Conservation (phyloP, 805 yeast species). For the Kuraishia borneana region DNA sequence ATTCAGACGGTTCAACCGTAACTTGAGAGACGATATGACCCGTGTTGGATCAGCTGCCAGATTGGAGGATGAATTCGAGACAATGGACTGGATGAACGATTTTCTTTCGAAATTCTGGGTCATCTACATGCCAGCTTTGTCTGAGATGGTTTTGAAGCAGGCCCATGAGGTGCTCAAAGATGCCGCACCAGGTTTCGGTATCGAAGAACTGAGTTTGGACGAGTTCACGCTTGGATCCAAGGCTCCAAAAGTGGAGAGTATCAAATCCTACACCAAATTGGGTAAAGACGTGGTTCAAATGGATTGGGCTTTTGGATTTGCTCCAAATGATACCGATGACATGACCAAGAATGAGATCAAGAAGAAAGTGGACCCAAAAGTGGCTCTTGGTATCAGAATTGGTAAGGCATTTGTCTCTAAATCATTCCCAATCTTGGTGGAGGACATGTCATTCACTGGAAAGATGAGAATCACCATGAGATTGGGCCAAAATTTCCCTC, state of each 20-base stretch:
- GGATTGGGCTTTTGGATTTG: conserved; percentile 77
- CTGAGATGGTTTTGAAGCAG: conserved; percentile 59
- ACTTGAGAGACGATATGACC: conserved; percentile 65
- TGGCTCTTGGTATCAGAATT: conserved; percentile 67
- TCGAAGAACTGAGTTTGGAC: conserved; percentile 60
- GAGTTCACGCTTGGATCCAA: conserved; percentile 75
- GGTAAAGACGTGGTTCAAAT: conserved; percentile 62
- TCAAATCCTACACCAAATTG: conserved; percentile 61
- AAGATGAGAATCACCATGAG: conserved; percentile 53
- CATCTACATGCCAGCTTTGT: conserved; percentile 76
- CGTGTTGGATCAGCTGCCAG: conserved; percentile 54
- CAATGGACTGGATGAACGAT: conserved; percentile 74
- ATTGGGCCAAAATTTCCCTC: conserved; percentile 63
- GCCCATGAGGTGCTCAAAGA: conserved; percentile 62
- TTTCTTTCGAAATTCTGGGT: conserved; percentile 79
- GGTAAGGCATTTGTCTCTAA: conserved; percentile 77
- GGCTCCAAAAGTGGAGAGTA: conserved; percentile 63
- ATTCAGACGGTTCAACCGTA: conserved; percentile 63
- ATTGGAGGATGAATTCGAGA: conserved; percentile 52
- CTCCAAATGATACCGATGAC: conserved; percentile 75
- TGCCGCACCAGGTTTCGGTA: conserved; percentile 75
- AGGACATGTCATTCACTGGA: conserved; percentile 70
- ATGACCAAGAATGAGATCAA: conserved; percentile 70
- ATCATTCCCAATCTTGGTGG: conserved; percentile 66
- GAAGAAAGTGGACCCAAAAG: conserved; percentile 67